A percentile compares a stretch with the other conserved stretches of the same genome.
phyloP scores from a whole-genome alignment of 129 eudicot genomes.

The Tanacetum coccineum region DNA sequence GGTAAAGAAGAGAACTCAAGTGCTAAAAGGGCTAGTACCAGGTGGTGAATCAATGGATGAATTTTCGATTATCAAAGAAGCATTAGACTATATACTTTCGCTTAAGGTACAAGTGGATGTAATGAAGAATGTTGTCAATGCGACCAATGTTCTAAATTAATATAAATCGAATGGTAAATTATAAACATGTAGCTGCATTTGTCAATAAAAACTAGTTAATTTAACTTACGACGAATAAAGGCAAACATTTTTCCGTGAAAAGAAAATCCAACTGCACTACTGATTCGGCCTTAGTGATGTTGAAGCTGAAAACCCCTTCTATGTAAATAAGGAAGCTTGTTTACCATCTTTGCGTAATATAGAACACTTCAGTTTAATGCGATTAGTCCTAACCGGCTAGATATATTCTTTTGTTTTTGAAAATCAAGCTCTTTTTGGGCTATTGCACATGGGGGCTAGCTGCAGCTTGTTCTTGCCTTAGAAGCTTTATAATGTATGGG shows the following conservation, averaged over 20 bases:
- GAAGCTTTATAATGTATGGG: no score
- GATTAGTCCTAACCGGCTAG: neutral
- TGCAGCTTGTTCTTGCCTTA: no score
- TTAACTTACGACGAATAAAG: no score
- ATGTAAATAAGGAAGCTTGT: neutral
- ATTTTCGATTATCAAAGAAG: constrained; percentile 47
- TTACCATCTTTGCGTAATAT: neutral
- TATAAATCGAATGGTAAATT: constrained; percentile 4
- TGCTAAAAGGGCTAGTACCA: constrained; percentile 71
- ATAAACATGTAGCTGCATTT: constrained; percentile 11
- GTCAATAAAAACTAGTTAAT: no score
- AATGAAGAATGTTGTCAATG: constrained; percentile 55
- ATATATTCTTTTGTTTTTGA: neutral
- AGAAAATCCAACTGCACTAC: neutral
- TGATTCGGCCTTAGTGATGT: neutral
- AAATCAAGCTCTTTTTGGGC: neutral
- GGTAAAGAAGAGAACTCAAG: constrained; percentile 57
- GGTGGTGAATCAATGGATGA: constrained; percentile 77
- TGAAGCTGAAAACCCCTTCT: neutral
- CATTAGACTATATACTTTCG: constrained; percentile 68
- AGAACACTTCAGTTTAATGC: neutral
- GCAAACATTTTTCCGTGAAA: no score
- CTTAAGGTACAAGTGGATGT: constrained; percentile 73
- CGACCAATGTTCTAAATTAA: constrained; percentile 31
- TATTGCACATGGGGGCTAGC: neutral